Evolutionary conservation across 2,329 filamentous ascomycete genomes (phyloP), one percentile per base, ranked within the genome.

Genomic region (Zasmidium angulare): DNA sequence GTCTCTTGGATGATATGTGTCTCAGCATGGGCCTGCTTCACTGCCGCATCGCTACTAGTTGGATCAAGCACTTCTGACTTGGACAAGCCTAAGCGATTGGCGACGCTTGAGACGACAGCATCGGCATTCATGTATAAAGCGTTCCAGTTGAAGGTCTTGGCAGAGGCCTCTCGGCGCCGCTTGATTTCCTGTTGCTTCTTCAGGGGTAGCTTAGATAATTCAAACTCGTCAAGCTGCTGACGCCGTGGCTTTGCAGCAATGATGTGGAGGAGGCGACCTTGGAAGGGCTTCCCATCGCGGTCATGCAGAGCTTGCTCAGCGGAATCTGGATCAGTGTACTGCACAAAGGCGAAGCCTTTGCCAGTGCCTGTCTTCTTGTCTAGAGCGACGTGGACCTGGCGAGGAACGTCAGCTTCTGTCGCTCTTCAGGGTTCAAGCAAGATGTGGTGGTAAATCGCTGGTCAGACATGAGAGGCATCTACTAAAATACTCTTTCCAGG

Each of bases 81-180:
- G 56, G 89, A 89, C 58, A 99, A 85, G 50, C 93, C 93, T 58
- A 99, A 82, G 55, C 93, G 89, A 71, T 88, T 86, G 50, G 95
- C 91, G 62, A 96, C 86, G 4, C 93, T 96, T 51, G 90, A 87
- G 77, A 97, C 93, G 54, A 99, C 92, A 53, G 95, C 91, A 79
- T 99, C 93, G 73, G 74, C 89, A 76, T 89, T 97, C 90, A 99
- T 96, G 76, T 95, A 99, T n/a, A 99, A 81, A n/a, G 93, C 93
- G 79, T 99, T 99, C 95, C 95, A 99, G 74, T 93, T 96, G 78
- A 98, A 98, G 1, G 85, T 86, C 51, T 84, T 86, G 26, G 87
- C 88, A 9, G 89, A 83, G 21, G 93, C 90, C 69, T 93, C 89
- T 52, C 88, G 84, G 77, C 90, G 96, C 70, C 89, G 90, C 73